Conservation (phyloP, 352 stramenopile species). For the Peronospora belbahrii region DNA sequence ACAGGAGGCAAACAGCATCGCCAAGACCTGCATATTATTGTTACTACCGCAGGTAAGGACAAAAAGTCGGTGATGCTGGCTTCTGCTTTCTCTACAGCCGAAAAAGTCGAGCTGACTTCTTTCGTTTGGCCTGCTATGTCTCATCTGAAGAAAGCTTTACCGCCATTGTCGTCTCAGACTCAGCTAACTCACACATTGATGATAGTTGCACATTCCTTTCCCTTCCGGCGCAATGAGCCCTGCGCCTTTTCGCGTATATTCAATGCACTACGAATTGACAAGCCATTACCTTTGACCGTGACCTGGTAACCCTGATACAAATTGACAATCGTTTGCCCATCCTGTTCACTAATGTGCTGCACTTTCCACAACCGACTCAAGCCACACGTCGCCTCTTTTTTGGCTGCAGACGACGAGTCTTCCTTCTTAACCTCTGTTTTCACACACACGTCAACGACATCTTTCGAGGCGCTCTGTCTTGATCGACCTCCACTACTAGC, state of each 20-base stretch:
- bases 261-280: neutral
- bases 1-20: constrained; percentile 90
- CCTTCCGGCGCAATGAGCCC: constrained; percentile 11
- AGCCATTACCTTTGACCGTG: neutral
- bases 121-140: neutral
- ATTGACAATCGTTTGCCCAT: constrained; percentile 1
- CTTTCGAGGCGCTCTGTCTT: constrained; percentile 11
- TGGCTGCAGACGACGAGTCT: constrained; percentile 21
- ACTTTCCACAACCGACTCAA: constrained; percentile 11
- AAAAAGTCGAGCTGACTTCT: constrained; percentile 14
- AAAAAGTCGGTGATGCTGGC: neutral
- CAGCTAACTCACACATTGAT: constrained; percentile 65
- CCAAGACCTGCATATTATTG: constrained; percentile 93
- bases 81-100: neutral
- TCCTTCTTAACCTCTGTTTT: constrained; percentile 33
- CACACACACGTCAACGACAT: constrained; percentile 12
- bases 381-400: constrained; percentile 58
- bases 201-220: constrained; percentile 9
- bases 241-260: constrained; percentile 9
- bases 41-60: constrained; percentile 84
- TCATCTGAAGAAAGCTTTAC: constrained; percentile 57
- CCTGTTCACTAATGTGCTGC: constrained; percentile 1
- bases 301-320: neutral
- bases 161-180: constrained; percentile 31
- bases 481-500: constrained; percentile 17